Evolutionary conservation across 2,329 filamentous ascomycete genomes (phyloP), one percentile per base, ranked within the genome.

Genomic region (Neopestalotiopsis clavispora): DNA sequence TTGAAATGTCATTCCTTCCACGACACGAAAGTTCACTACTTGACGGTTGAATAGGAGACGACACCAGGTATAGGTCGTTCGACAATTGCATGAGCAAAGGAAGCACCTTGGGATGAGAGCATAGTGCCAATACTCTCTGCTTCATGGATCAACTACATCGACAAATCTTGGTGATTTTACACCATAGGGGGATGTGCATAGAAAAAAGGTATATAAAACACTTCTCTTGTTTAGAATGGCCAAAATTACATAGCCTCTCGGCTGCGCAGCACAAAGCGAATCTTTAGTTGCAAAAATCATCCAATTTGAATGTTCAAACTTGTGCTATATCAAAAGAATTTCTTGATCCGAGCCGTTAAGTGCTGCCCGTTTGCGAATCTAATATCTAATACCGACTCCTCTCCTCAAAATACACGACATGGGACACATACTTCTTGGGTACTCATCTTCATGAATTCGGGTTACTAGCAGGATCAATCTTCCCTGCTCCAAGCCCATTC

Each of bases 1-100:
- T 13, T 75, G 32, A 57, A 28, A 62, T 20, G n/a, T 20, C 17
- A 17, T 23, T n/a, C 49, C 13, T 14, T 30, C 4, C 3, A 59
- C 3, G 30, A 10, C 23, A 34, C 13, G 49, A 17, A 28, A 28
- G 23, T 28, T 28, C 34, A n/a, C 5, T 49, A 49, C 4, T 17
- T 49, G 4, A n/a, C 45, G 13, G 14, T 13, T 6, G 5, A 20
- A 20, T 4, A n/a, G 13, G 45, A 6, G 5, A 49, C n/a, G 17
- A n/a, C 9, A n/a, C 20, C 20, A 52, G 7, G 17, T 7, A 52
- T 9, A 10, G 45, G n/a, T 5, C 14, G n/a, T 2, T 5, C 45
- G 45, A 10, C 45, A 52, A 14, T 4, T 52, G n/a, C 7, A 23
- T 49, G 14, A 20, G 45, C 4, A 4, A 52, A 52, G 20, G 20